Percentiles rank a stretch among this genome's conserved stretches.
Conservation (phyloP, 495 filamentous ascomycete species). For the Talaromyces ruber region DNA sequence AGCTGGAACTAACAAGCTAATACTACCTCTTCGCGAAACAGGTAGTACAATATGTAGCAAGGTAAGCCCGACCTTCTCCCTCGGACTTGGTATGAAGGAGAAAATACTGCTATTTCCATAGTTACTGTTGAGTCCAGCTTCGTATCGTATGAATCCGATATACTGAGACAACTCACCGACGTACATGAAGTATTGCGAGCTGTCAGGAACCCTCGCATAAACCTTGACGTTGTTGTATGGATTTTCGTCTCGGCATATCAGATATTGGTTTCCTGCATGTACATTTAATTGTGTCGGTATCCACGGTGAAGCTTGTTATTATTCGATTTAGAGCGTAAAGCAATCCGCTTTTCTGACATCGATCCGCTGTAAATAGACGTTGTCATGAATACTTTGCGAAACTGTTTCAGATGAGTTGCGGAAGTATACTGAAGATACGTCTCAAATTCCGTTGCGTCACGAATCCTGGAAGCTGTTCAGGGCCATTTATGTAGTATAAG, state of each 20-base stretch:
- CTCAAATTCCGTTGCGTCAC: background rate
- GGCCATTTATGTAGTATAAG: background rate
- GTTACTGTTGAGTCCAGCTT: background rate
- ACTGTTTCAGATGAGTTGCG: background rate
- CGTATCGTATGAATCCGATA: background rate
- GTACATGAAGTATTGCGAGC: background rate
- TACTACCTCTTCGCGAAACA: background rate
- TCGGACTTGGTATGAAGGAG: background rate
- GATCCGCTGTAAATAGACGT: background rate
- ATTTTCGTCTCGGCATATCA: background rate
- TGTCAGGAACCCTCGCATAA: background rate
- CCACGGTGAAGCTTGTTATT: background rate
- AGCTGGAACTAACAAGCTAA: background rate
- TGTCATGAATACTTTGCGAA: background rate
- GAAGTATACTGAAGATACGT: background rate
- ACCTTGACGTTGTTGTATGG: background rate
- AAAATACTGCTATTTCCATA: background rate
- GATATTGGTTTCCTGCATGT: background rate
- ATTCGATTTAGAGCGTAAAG: background rate
- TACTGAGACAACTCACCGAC: background rate
- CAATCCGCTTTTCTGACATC: background rate
- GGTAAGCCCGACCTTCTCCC: background rate
- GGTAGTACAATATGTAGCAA: background rate
- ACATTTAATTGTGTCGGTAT: background rate
- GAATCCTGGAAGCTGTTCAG: background rate